These are phyloP conservation scores for Paecilomyces niveus DNA, from an alignment of 2,329 filamentous ascomycete species.

Conservation along the genomic window DNA sequence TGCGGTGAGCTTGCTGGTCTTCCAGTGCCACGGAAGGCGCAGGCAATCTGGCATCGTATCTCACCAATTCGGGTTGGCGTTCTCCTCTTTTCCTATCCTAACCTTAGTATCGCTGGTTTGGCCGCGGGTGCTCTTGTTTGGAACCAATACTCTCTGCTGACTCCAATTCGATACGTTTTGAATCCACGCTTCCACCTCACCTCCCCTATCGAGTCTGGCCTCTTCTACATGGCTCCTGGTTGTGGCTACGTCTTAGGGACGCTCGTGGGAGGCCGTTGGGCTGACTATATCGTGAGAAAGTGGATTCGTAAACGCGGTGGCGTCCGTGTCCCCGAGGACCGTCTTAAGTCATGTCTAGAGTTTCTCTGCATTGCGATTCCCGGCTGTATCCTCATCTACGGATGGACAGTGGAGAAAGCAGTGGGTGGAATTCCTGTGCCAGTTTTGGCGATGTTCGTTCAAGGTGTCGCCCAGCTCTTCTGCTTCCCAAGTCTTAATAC, in stretches of 20 bases:
- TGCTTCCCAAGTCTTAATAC: slow-evolving; percentile 71
- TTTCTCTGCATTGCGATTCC: slow-evolving; percentile 55
- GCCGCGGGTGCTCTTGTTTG: slow-evolving; percentile 60
- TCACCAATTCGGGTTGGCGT: slow-evolving; percentile 59
- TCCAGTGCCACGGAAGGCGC: slow-evolving; percentile 41
- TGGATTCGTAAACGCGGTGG: slow-evolving; percentile 55
- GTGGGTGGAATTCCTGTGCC: slow-evolving; percentile 52
- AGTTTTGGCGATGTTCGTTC: slow-evolving; percentile 66
- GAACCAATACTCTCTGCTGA: slow-evolving; percentile 67
- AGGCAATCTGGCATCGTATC: slow-evolving; percentile 54
- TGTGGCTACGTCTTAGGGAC: slow-evolving; percentile 63
- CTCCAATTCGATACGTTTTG: slow-evolving; percentile 64
- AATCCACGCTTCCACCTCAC: slow-evolving; percentile 66
- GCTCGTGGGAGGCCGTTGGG: slow-evolving; percentile 64
- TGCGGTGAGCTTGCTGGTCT: slow-evolving; percentile 56
- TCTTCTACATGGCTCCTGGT: slow-evolving; percentile 70
- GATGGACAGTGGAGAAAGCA: slow-evolving; percentile 54
- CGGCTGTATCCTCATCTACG: slow-evolving; percentile 60
- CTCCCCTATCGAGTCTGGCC: slow-evolving; percentile 58
- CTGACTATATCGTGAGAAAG: slow-evolving; percentile 58
- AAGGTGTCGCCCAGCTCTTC: slow-evolving; percentile 67
- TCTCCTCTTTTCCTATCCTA: slow-evolving; percentile 60
- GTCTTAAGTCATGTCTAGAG: slow-evolving; percentile 52
- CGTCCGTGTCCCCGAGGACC: slow-evolving; percentile 59
- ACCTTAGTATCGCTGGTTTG: slow-evolving; percentile 56